Base-by-base conservation (phyloP, 768 basidiomycete species). In the Trichaptum fuscoviolaceum region DNA sequence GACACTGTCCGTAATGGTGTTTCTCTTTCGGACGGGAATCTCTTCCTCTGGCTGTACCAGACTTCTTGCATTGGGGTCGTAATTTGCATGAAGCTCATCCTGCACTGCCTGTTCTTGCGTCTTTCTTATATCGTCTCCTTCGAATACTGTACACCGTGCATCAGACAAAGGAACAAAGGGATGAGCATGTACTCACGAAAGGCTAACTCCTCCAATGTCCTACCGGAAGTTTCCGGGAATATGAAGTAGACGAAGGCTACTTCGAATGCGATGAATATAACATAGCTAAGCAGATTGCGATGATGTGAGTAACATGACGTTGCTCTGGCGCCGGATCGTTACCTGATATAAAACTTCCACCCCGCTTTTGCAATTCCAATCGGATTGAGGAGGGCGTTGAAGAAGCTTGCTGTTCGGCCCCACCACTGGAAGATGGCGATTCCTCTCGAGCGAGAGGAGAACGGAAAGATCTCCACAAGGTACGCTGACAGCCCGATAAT, bases 391-490 rank as follows among this genome's bases (percentile, higher is more conserved):
- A 86, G 88, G 69, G 85, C 85, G 71, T 88, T 88, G 80, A 88
- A 85, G 77, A 85, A 86, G 7, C 82, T 77, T 7, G 84, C 84
- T 30, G 79, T 74, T 15, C 86, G 83, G 59, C 81, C 77, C 73
- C 83, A 85, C 79, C 81, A 84, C 69, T 88, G 85, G 78, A 85
- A 88, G 18, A 88, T 71, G 4, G 86, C 76, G 64, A 89, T 82
- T 52, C 88, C 88, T 72, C 82, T 84, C 1, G 87, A 82, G 66
- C 88, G 85, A 30, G 81, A 81, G 68, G 85, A 83, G 77, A 80
- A 89, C 0, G 88, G 87, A 79, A 89, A 88, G 35, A 89, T 72
- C 70, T 89, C 88, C n/a, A 88, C 86, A 67, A 88, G 74, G 80
- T 80, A 87, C 6, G 87, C 86, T 86, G 69, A 42, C 36, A 35